phyloP scores from a whole-genome alignment of 2,329 filamentous ascomycete species.

The Trematosphaeria pertusa region DNA sequence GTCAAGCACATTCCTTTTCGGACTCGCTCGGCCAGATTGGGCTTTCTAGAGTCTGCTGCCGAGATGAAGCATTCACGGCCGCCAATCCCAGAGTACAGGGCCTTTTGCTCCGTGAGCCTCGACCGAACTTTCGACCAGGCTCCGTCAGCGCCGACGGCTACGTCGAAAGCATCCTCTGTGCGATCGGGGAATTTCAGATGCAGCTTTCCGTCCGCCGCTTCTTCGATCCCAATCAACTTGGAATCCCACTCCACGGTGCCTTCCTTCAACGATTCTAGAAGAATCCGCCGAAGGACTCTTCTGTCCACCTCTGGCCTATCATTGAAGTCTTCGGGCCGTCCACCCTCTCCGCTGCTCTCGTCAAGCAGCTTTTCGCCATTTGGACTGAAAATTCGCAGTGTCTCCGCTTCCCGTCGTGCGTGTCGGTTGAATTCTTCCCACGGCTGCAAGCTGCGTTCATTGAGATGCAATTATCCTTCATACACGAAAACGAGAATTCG shows the following conservation, averaged over 20 bases:
- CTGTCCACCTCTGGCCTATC: constrained; percentile 30
- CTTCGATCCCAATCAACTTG: constrained; percentile 13
- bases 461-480: not conserved
- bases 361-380: constrained; percentile 18
- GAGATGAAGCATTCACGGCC: constrained; percentile 52
- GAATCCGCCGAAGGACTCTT: constrained; percentile 18
- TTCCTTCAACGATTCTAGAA: constrained; percentile 36
- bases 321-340: constrained; percentile 8
- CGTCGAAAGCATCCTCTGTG: constrained; percentile 44
- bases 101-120: constrained; percentile 38
- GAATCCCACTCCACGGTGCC: constrained; percentile 24
- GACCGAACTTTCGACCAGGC: constrained; percentile 47
- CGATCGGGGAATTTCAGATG: constrained; percentile 33
- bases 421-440: constrained; percentile 51
- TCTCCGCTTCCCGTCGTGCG: constrained; percentile 49
- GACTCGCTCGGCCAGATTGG: constrained; percentile 52
- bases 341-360: constrained; percentile 7
- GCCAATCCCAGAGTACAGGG: constrained; percentile 53
- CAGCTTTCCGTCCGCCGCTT: constrained; percentile 8
- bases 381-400: constrained; percentile 47
- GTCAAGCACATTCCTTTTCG: constrained; percentile 52
- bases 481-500: not conserved
- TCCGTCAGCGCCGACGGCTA: constrained; percentile 56
- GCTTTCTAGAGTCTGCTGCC: constrained; percentile 50
- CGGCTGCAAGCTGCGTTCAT: not conserved